Percentiles rank a stretch among this genome's conserved stretches.
phyloP scores from a whole-genome alignment of 441 rosid genomes.

The Oxalis stricta region DNA sequence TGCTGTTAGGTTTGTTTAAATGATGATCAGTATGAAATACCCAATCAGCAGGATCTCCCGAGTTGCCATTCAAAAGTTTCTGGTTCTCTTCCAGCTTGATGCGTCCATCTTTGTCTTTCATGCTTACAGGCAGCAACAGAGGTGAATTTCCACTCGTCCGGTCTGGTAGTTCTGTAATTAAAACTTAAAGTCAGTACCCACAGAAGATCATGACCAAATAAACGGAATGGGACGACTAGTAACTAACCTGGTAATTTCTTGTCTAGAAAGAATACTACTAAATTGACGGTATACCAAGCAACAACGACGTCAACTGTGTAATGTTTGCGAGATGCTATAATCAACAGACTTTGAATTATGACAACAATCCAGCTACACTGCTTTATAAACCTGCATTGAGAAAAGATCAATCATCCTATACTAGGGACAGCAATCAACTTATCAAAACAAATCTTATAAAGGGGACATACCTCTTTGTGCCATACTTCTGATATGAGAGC shows the following conservation, averaged over 20 bases:
- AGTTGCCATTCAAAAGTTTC: conserved; percentile 89
- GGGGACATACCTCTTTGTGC: conserved; percentile 85
- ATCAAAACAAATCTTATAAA: background rate
- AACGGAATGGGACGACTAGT: too few species aligned
- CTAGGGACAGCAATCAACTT: background rate
- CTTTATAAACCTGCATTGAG: conserved; percentile 58
- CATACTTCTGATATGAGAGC: conserved; percentile 86
- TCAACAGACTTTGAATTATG: conserved; percentile 71
- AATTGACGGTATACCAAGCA: conserved; percentile 95
- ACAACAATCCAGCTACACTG: conserved; percentile 72
- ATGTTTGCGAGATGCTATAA: conserved; percentile 94
- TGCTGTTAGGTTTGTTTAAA: too few species aligned
- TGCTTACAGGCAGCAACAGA: conserved; percentile 48
- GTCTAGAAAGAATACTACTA: conserved; percentile 86
- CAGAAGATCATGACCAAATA: background rate
- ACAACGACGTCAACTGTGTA: conserved; percentile 90
- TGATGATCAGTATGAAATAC: conserved; percentile 17
- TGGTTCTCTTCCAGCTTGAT: conserved; percentile 85
- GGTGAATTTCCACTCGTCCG: conserved; percentile 34
- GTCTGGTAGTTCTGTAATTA: conserved; percentile 73
- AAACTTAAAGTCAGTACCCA: conserved; percentile 9
- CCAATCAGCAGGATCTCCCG: conserved; percentile 80
- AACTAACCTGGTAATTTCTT: conserved; percentile 86
- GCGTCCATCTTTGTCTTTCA: conserved; percentile 47
- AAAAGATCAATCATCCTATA: background rate